A percentile compares a stretch with the other conserved stretches of the same genome.
Conservation (phyloP, 2,329 filamentous ascomycete genomes). For the Alternaria gaisen region DNA sequence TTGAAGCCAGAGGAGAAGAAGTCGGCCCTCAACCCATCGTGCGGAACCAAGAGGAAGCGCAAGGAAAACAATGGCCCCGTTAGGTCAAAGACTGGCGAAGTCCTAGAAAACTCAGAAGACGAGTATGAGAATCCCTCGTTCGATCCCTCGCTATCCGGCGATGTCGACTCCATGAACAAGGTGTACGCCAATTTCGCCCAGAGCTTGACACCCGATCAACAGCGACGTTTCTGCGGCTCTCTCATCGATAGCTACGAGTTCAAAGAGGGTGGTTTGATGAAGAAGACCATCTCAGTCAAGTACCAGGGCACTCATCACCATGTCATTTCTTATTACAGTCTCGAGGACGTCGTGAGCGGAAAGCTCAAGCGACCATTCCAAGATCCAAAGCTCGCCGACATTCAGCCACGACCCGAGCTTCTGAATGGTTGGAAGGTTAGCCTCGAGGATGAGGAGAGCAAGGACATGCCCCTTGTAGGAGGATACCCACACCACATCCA, state of each 20-base stretch:
- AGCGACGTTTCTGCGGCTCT: constrained; percentile 77
- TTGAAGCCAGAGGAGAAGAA: constrained; percentile 51
- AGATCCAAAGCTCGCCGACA: constrained; percentile 45
- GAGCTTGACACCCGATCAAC: constrained; percentile 56
- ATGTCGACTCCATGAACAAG: constrained; percentile 41
- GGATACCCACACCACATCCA: constrained; percentile 43
- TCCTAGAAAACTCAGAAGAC: constrained; percentile 42
- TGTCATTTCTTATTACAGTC: constrained; percentile 86
- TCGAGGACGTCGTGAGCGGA: constrained; percentile 72
- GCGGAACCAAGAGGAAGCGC: constrained; percentile 49
- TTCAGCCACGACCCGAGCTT: constrained; percentile 46
- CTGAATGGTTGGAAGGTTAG: constrained; percentile 51
- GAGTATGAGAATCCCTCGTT: constrained; percentile 44
- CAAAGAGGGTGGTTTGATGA: constrained; percentile 81
- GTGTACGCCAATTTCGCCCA: constrained; percentile 50
- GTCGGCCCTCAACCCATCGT: constrained; percentile 47
- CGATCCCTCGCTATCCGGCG: constrained; percentile 31
- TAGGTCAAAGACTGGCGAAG: constrained; percentile 42
- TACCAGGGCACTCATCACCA: constrained; percentile 81
- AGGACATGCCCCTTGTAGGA: constrained; percentile 42
- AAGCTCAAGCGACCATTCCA: constrained; percentile 48
- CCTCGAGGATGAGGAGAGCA: constrained; percentile 49
- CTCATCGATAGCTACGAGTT: constrained; percentile 91
- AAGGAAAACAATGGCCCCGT: constrained; percentile 41
- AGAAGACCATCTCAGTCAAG: constrained; percentile 89